These are phyloP conservation scores for Pseudodiploospora longispora DNA, from an alignment of 2,329 filamentous ascomycete genomes.

Conservation along the genomic window DNA sequence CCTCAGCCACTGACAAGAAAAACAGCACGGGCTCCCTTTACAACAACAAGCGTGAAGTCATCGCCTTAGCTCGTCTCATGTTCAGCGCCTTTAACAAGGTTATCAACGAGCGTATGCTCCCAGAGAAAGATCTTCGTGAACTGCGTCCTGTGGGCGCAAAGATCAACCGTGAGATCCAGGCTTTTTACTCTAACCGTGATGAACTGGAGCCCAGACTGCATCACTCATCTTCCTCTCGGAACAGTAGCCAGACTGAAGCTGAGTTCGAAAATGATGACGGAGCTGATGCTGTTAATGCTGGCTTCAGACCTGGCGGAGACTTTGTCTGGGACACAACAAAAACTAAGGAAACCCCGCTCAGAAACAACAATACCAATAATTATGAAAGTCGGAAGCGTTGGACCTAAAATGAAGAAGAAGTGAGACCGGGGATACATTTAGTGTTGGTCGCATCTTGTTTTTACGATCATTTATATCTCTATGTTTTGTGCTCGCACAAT, in stretches of 20 bases:
- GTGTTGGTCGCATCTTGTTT: too few species aligned
- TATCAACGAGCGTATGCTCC: conserved; percentile 31
- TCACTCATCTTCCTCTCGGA: conserved; percentile 1
- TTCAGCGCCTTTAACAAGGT: conserved; percentile 37
- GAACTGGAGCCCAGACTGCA: conserved; percentile 24
- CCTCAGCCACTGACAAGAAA: conserved; percentile 11
- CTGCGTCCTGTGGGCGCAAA: conserved; percentile 25
- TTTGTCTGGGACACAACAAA: conserved; percentile 26
- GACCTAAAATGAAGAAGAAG: too few species aligned
- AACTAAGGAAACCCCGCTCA: background rate
- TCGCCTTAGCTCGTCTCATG: conserved; percentile 38
- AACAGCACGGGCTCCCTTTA: conserved; percentile 18
- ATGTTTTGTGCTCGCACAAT: too few species aligned
- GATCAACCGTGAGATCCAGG: conserved; percentile 29
- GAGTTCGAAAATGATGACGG: background rate
- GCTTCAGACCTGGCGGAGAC: conserved; percentile 12
- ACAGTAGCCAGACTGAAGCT: background rate
- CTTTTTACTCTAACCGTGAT: conserved; percentile 27
- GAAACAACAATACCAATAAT: too few species aligned
- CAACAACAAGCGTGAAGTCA: conserved; percentile 32
- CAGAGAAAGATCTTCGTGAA: conserved; percentile 22
- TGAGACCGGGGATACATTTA: too few species aligned
- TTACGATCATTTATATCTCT: too few species aligned
- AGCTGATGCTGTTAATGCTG: conserved; percentile 7
- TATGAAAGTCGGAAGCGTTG: too few species aligned